phyloP scores from a whole-genome alignment of 345 rosid species.

The Cardamine resedifolia region DNA sequence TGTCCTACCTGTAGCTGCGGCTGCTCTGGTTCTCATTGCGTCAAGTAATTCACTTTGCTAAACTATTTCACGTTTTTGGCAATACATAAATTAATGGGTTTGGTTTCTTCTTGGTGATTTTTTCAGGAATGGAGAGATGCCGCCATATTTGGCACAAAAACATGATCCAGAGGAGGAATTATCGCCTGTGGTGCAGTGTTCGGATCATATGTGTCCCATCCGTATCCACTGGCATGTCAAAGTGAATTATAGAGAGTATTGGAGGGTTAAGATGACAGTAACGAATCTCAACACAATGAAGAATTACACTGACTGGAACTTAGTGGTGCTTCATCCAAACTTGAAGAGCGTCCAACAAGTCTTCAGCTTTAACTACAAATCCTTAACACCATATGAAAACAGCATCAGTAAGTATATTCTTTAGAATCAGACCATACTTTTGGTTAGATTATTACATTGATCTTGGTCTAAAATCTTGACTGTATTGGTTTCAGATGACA shows the following conservation, averaged over 20 bases:
- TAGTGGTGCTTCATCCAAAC: constrained; percentile 83
- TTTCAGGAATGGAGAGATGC: constrained; percentile 47
- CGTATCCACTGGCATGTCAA: constrained; percentile 91
- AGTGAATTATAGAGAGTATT: constrained; percentile 66
- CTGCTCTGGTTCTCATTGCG: constrained; percentile 56
- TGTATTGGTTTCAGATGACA: constrained; percentile 54
- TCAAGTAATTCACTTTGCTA: constrained; percentile 41
- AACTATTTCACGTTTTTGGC: not conserved
- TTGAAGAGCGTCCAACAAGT: constrained; percentile 52
- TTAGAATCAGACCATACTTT: not conserved
- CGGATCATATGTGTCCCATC: constrained; percentile 77
- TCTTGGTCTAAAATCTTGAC: not conserved
- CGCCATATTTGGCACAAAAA: constrained; percentile 43
- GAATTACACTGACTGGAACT: constrained; percentile 76
- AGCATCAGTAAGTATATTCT: constrained; percentile 52
- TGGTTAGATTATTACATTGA: not conserved
- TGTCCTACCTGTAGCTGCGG: constrained; percentile 75
- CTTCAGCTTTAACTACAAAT: constrained; percentile 73
- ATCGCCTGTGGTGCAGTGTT: constrained; percentile 52
- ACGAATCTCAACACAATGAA: constrained; percentile 56
- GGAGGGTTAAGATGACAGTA: constrained; percentile 78
- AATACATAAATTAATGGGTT: not conserved
- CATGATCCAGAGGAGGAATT: constrained; percentile 44
- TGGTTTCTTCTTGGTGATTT: not conserved
- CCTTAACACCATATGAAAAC: constrained; percentile 49